Percentiles rank a stretch among this genome's conserved stretches.
Conservation (phyloP, 805 yeast genomes). For the Metschnikowia lunata region DNA sequence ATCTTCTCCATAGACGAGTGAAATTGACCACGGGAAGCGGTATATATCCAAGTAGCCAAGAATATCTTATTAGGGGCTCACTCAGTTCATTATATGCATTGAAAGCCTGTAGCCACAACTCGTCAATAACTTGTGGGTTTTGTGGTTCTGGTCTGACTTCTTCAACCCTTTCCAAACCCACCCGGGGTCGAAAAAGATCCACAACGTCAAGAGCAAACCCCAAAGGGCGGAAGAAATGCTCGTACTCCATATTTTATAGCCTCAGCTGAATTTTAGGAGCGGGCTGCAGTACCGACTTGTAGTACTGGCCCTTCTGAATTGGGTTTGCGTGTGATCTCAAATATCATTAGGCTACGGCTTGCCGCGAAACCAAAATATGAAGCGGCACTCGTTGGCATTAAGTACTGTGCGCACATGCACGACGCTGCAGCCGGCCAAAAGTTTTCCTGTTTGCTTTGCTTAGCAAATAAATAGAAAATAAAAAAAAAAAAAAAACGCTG, state of each 20-base stretch:
- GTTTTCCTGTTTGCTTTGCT: too few species aligned
- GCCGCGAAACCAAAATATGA: too few species aligned
- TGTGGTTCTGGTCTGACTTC: not conserved
- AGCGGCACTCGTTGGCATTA: too few species aligned
- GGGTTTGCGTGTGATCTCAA: too few species aligned
- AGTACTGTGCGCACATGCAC: too few species aligned
- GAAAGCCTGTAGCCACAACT: not conserved
- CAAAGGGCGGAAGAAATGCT: slow-evolving; percentile 5
- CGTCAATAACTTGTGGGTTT: not conserved
- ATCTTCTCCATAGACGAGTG: slow-evolving; percentile 11
- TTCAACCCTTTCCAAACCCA: not conserved
- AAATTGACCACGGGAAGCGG: slow-evolving; percentile 16
- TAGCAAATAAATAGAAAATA: too few species aligned
- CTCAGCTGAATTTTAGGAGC: too few species aligned
- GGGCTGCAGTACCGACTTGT: too few species aligned
- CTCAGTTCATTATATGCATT: not conserved
- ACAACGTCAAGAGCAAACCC: slow-evolving; percentile 5
- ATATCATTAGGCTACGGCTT: too few species aligned
- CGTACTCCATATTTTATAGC: slow-evolving; percentile 2
- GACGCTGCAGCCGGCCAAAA: too few species aligned
- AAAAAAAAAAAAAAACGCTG: too few species aligned
- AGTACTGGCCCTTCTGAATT: too few species aligned
- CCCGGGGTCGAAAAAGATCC: not conserved
- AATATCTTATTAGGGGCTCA: not conserved
- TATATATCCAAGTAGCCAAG: slow-evolving; percentile 7